Base-by-base conservation (phyloP, 1,139 yeast species). In the Yamadazyma pseudoaaseri region DNA sequence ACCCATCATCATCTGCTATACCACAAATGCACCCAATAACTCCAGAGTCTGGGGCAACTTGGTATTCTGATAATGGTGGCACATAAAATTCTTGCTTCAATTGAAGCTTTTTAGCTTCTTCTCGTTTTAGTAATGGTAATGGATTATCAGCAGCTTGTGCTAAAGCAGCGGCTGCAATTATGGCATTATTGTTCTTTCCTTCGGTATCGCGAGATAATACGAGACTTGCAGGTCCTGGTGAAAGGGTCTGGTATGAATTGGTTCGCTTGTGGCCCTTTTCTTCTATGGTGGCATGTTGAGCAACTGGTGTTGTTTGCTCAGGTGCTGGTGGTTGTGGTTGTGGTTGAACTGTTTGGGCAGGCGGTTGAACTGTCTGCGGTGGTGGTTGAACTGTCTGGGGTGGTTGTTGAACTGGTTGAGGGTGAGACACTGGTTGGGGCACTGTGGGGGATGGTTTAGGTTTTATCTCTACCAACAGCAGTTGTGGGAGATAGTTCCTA, bases 11-110 rank as follows among this genome's bases (percentile, higher is more conserved):
- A 44, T 90, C 96, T 37, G 81, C 87, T 44, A 73, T 79, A 1
- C 81, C 90, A 65, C 98, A 90, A 4, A 90, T 77, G 61, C 98
- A 90, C 3, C 96, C 87, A 36, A 90, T 90, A 2, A 81, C 62
- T 1, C 96, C 96, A 4, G 89, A 73, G 52, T 87, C 95, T 2
- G 86, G 84, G 43, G 79, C 86, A 1, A 82, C 87, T 18, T 74
- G 73, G 52, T 80, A 82, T 0, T 73, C 51, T 2, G 38, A 43
- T 12, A 70, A 51, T 1, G 70, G 68, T 1, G 75, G 75, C 1
- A 46, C 46, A 10, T 12, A 12, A 14, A 24, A 30, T 6, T 6
- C 12, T 11, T 22, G 7, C n/a, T 22, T 22, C 6, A 30, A 11
- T 16, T 16, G 21, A 8, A 22, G 20, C 16, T 22, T 15, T 5